Evolutionary conservation across 768 basidiomycete genomes (phyloP).

Genomic region (Polyporus arcularius): DNA sequence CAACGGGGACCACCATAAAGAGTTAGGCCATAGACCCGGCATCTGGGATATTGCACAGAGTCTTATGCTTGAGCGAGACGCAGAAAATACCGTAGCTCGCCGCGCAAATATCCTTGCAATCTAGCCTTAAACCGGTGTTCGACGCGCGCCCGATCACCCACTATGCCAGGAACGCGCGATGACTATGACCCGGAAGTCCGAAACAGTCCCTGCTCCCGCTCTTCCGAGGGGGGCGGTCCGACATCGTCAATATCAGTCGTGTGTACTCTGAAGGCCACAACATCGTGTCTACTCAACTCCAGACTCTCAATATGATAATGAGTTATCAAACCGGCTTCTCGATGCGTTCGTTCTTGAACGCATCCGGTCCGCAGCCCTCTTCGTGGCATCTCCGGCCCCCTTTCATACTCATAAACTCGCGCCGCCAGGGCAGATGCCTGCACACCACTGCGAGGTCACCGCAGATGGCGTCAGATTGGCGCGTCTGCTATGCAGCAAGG

Average conservation of each 20-base stretch:
- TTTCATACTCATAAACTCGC: slow-evolving; percentile 3
- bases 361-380: neutral
- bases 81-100: slow-evolving; percentile 8
- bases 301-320: neutral
- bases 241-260: neutral
- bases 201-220: slow-evolving; percentile 14
- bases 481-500: neutral
- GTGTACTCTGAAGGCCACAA: neutral
- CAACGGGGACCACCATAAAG: slow-evolving; percentile 18
- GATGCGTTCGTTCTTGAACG: neutral
- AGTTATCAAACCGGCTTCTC: neutral
- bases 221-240: slow-evolving; percentile 4
- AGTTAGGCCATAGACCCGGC: slow-evolving; percentile 14
- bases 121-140: slow-evolving; percentile 20
- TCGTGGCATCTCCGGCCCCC: slow-evolving; percentile 14
- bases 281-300: slow-evolving; percentile 22
- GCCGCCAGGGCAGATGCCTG: neutral
- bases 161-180: slow-evolving; percentile 24
- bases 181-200: slow-evolving; percentile 20
- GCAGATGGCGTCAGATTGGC: slow-evolving; percentile 1
- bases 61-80: neutral
- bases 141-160: slow-evolving; percentile 17
- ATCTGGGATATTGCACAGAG: slow-evolving; percentile 10
- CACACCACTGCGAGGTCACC: neutral
- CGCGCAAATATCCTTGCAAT: slow-evolving; percentile 23